A percentile compares a stretch with the other conserved stretches of the same genome.
Conservation (phyloP, 2,329 filamentous ascomycete species). For the Epichloe coenophiala region DNA sequence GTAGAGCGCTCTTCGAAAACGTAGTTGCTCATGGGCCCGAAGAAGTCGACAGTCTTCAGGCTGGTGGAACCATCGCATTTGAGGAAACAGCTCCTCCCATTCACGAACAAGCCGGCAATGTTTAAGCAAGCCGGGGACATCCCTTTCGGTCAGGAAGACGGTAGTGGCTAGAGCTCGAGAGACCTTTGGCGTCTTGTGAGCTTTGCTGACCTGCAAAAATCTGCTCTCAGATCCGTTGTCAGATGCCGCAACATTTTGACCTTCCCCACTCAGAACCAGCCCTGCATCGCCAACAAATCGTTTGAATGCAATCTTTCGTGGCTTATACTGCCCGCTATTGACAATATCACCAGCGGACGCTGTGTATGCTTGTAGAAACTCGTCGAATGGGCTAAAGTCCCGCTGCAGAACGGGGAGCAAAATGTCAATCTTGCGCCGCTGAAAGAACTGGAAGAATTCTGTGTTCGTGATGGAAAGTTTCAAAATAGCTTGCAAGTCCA, state of each 20-base stretch:
- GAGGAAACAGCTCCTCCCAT: conserved; percentile 28
- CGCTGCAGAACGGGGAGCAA: conserved; percentile 27
- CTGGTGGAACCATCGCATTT: conserved; percentile 32
- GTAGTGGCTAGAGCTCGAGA: conserved; percentile 7
- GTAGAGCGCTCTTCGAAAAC: conserved; percentile 37
- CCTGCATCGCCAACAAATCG: conserved; percentile 21
- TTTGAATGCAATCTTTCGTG: conserved; percentile 26
- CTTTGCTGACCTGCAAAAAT: conserved; percentile 12
- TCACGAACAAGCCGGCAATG: conserved; percentile 23
- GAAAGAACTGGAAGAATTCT: conserved; percentile 27
- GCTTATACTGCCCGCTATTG: conserved; percentile 21
- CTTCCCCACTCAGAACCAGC: conserved; percentile 9
- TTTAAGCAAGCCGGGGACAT: conserved; percentile 20
- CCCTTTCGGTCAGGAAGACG: conserved; percentile 17
- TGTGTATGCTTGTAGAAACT: conserved; percentile 33
- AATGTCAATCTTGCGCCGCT: conserved; percentile 25
- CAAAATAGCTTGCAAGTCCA: conserved; percentile 28
- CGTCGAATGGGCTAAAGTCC: conserved; percentile 31
- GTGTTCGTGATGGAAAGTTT: conserved; percentile 24
- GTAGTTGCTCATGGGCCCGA: conserved; percentile 26
- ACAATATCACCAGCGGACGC: conserved; percentile 25
- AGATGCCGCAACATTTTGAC: not conserved
- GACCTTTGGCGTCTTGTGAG: not conserved
- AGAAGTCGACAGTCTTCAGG: conserved; percentile 32
- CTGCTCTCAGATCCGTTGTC: not conserved